Conservation (phyloP, 2,329 filamentous ascomycete species). For the Diplodia mutila region DNA sequence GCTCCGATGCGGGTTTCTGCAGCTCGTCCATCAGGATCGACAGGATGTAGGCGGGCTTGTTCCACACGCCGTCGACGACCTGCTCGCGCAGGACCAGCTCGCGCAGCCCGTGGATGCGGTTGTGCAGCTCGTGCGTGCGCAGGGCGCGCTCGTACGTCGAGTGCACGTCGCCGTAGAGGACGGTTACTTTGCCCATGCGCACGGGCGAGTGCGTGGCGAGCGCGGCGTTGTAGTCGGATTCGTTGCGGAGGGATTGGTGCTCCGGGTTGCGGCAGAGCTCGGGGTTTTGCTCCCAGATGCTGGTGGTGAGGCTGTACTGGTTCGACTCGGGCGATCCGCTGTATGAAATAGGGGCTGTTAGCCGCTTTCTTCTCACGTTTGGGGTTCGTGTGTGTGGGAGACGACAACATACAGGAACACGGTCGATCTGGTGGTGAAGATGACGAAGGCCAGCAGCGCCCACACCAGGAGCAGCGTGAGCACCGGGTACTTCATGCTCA, state of each 20-base stretch:
- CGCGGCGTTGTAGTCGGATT: constrained; percentile 12
- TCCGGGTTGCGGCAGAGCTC: not conserved
- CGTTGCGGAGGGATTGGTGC: not conserved
- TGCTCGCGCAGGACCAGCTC: constrained; percentile 35
- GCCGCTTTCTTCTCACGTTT: not conserved
- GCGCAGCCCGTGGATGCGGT: constrained; percentile 41
- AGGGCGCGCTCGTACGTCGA: constrained; percentile 42
- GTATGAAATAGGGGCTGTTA: not conserved
- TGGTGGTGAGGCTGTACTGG: not conserved
- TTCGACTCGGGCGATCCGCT: not conserved
- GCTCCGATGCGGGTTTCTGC: not conserved
- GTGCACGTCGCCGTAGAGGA: constrained; percentile 25
- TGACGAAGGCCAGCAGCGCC: not conserved
- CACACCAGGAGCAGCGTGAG: not conserved
- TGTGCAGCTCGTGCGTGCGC: constrained; percentile 40
- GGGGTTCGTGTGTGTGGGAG: not conserved
- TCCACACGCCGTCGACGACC: constrained; percentile 8
- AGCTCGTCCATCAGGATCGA: not conserved
- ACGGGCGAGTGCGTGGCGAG: not conserved
- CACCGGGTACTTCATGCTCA: not conserved
- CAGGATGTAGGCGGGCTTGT: not conserved
- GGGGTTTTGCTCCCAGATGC: not conserved
- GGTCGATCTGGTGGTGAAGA: not conserved
- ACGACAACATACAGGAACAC: not conserved
- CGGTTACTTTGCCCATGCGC: constrained; percentile 23